phyloP scores from a whole-genome alignment of 805 yeast species.

The Teunomyces atbi region DNA sequence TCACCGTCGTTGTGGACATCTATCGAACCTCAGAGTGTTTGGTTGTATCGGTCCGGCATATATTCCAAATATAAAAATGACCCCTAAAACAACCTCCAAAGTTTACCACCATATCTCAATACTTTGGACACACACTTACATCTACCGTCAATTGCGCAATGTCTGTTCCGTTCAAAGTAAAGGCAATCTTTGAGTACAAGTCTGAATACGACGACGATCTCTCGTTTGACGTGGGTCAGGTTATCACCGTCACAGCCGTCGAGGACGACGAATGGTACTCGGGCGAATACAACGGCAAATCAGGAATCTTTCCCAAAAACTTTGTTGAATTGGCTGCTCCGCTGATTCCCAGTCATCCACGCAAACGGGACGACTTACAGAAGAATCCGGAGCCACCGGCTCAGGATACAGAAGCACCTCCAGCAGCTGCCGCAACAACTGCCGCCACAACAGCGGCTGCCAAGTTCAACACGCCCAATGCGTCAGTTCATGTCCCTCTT shows the following conservation, averaged over 20 bases:
- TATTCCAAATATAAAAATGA: conserved; percentile 12
- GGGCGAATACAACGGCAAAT: conserved; percentile 62
- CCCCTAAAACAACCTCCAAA: neutral
- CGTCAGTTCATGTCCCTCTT: conserved; percentile 21
- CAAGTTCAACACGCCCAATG: neutral
- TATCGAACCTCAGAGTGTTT: neutral
- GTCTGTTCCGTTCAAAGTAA: conserved; percentile 60
- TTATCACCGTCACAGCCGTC: conserved; percentile 69
- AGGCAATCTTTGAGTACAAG: conserved; percentile 64
- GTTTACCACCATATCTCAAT: too few species aligned
- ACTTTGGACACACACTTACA: too few species aligned
- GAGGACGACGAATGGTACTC: conserved; percentile 93
- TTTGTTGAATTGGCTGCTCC: conserved; percentile 55
- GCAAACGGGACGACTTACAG: neutral
- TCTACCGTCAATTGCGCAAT: conserved; percentile 20
- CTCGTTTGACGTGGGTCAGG: conserved; percentile 62
- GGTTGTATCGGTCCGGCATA: too few species aligned
- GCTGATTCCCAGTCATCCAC: conserved; percentile 9
- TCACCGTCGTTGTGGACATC: conserved; percentile 2
- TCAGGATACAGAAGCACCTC: conserved; percentile 1
- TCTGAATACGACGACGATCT: conserved; percentile 78
- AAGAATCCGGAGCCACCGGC: conserved; percentile 5
- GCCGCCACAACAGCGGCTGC: neutral
- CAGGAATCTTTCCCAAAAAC: conserved; percentile 86
- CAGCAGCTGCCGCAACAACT: conserved; percentile 1